A percentile compares a stretch with the other conserved stretches of the same genome.
Evolutionary conservation across 2,329 filamentous ascomycete species (phyloP).

Genomic region (Coniochaeta sp.): DNA sequence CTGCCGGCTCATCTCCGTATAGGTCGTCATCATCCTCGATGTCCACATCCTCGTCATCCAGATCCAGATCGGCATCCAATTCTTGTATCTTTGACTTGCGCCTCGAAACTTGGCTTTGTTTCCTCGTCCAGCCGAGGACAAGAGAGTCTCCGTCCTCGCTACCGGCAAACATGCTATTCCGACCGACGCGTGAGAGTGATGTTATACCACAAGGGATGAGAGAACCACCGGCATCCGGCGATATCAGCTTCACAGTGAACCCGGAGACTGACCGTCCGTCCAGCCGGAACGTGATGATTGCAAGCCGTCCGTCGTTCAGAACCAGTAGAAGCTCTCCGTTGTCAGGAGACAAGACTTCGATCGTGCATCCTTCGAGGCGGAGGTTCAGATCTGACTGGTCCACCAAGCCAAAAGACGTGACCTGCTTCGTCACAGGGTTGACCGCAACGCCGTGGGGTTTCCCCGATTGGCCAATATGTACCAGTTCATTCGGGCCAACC

Average conservation of each 20-base stretch:
- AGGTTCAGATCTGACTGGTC: conserved; percentile 80
- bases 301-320: conserved; percentile 66
- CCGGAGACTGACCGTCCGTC: conserved; percentile 90
- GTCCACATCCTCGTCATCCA: conserved; percentile 48
- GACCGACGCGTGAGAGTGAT: conserved; percentile 61
- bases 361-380: conserved; percentile 70
- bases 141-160: conserved; percentile 78
- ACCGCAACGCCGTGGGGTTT: conserved; percentile 89
- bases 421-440: conserved; percentile 79
- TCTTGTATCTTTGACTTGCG: conserved; percentile 56
- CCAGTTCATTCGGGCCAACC: conserved; percentile 80
- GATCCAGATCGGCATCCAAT: conserved; percentile 45
- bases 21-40: conserved; percentile 52
- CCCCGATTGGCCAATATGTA: conserved; percentile 93
- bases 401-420: conserved; percentile 74
- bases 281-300: conserved; percentile 72
- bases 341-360: conserved; percentile 70
- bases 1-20: conserved; percentile 49
- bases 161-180: conserved; percentile 71
- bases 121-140: conserved; percentile 71
- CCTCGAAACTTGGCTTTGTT: conserved; percentile 52
- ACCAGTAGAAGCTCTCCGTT: conserved; percentile 81
- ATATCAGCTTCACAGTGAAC: conserved; percentile 62
- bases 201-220: conserved; percentile 57
- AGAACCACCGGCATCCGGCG: conserved; percentile 53